Conservation (phyloP, 2,329 filamentous ascomycete species). For the Colletotrichum truncatum region DNA sequence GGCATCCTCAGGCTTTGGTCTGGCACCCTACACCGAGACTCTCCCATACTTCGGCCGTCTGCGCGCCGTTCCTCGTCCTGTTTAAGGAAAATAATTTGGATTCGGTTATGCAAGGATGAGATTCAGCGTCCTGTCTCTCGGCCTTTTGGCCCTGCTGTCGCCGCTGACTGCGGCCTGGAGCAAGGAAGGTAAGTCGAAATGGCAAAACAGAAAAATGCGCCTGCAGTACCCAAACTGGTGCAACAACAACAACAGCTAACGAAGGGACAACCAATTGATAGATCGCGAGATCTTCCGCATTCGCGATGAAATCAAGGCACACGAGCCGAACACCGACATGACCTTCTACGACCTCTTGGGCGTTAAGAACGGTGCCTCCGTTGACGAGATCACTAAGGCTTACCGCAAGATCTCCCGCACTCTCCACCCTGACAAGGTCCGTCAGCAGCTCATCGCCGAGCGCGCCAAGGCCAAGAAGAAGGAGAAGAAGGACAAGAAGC, state of each 20-base stretch:
- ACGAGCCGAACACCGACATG: slow-evolving; percentile 76
- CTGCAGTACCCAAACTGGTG: background rate
- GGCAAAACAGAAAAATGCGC: background rate
- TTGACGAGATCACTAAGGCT: slow-evolving; percentile 92
- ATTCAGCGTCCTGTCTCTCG: slow-evolving; percentile 71
- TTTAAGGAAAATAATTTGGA: background rate
- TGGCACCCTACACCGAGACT: background rate
- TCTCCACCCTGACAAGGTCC: slow-evolving; percentile 96
- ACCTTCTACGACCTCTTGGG: slow-evolving; percentile 97
- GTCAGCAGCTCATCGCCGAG: slow-evolving; percentile 80
- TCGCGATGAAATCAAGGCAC: slow-evolving; percentile 81
- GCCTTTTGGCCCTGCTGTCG: slow-evolving; percentile 74
- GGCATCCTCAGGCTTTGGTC: slow-evolving; percentile 17
- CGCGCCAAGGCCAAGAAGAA: slow-evolving; percentile 65
- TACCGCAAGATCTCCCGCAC: slow-evolving; percentile 87
- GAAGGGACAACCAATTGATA: slow-evolving; percentile 44
- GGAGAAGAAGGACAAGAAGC: slow-evolving; percentile 60
- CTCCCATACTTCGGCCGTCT: slow-evolving; percentile 5
- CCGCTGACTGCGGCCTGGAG: slow-evolving; percentile 80
- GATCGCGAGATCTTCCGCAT: slow-evolving; percentile 99
- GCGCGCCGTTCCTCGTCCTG: background rate
- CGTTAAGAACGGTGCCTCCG: slow-evolving; percentile 75
- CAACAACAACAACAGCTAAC: background rate
- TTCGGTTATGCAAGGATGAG: slow-evolving; percentile 70
- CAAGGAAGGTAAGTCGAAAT: slow-evolving; percentile 84